Evolutionary conservation across 2,329 filamentous ascomycete species (phyloP), one percentile per base, ranked within the genome.

Genomic region (Fusarium kyushuense): DNA sequence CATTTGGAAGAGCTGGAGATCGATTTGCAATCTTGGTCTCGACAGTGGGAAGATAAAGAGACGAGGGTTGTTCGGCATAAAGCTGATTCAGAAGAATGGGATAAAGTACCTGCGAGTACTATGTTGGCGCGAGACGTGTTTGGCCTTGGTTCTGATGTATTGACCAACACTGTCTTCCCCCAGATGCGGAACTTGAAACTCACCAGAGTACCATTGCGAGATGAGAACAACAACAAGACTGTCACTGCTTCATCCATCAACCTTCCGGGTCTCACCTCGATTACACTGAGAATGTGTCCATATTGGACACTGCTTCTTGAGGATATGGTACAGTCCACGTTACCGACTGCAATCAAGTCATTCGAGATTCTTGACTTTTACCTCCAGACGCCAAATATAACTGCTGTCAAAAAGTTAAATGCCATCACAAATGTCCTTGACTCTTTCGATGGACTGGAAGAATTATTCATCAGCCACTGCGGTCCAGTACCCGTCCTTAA

Each of bases 221-320:
- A 45, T 5, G 38, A 33, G 2, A 29, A 17, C 1, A 27, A 27
- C 1, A 4, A 16, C 0, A 29, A 29, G 27, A n/a, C 25, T 2
- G 30, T 51, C 1, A 17, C 25, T 19, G 16, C 51, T 4, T 9
- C 6, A 11, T 57, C 19, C 1, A 21, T 36, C 17, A 60, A 35
- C 5, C 11, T 33, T 7, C 3, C 1, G 1, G 7, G 5, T 0
- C n/a, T 48, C 0, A 49, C 17, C 0, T 29, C 10, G 1, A 11
- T 63, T 0, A 30, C 23, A 1, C 6, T 61, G 21, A 42, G 35
- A 21, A 54, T 62, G 58, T 56, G 58, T 10, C 19, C 48, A 0
- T 48, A 25, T 8, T 63, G 42, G 57, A n/a, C 32, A 4, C 10
- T 14, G 0, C 11, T 62, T 5, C 30, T 62, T 0, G 5, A 16